A percentile compares a stretch with the other conserved stretches of the same genome.
Conservation (phyloP, 768 basidiomycete genomes). For the Boletus edulis region DNA sequence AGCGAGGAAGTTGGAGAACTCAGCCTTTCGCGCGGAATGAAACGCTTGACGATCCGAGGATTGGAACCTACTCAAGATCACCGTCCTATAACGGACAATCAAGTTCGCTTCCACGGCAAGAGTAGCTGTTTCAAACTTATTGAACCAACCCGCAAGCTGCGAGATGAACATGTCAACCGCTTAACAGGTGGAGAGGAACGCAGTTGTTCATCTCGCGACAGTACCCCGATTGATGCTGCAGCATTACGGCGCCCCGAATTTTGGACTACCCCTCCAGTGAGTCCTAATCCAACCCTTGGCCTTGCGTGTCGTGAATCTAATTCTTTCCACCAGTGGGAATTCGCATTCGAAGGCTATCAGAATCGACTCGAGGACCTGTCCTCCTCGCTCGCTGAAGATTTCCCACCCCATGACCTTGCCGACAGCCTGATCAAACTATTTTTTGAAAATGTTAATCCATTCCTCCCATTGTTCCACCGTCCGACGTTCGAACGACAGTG, state of each 20-base stretch:
- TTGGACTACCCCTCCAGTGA: slow-evolving; percentile 58
- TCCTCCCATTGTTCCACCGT: slow-evolving; percentile 68
- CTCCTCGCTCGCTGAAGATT: slow-evolving; percentile 38
- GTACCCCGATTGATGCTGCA: slow-evolving; percentile 18
- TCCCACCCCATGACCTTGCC: slow-evolving; percentile 66
- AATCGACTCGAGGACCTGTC: slow-evolving; percentile 26
- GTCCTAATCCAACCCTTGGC: slow-evolving; percentile 15
- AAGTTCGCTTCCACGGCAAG: slow-evolving; percentile 59
- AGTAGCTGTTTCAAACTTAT: slow-evolving; percentile 58
- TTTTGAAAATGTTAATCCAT: slow-evolving; percentile 58
- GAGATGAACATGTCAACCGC: slow-evolving; percentile 48
- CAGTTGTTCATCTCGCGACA: slow-evolving; percentile 16
- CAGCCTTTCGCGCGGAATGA: slow-evolving; percentile 38
- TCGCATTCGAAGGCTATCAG: slow-evolving; percentile 47
- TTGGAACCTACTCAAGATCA: slow-evolving; percentile 36
- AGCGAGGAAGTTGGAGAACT: slow-evolving; percentile 38
- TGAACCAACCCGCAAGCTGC: slow-evolving; percentile 51
- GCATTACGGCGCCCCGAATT: slow-evolving; percentile 43
- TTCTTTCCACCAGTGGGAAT: slow-evolving; percentile 51
- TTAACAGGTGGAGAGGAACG: slow-evolving; percentile 18
- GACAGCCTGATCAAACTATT: slow-evolving; percentile 60
- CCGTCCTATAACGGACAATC: slow-evolving; percentile 34
- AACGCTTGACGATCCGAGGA: slow-evolving; percentile 36
- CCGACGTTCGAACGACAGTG: slow-evolving; percentile 68
- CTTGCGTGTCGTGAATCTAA: neutral